Percentiles rank a stretch among this genome's conserved stretches.
Conservation (phyloP, 805 yeast species). For the Lachancea meyersii region DNA sequence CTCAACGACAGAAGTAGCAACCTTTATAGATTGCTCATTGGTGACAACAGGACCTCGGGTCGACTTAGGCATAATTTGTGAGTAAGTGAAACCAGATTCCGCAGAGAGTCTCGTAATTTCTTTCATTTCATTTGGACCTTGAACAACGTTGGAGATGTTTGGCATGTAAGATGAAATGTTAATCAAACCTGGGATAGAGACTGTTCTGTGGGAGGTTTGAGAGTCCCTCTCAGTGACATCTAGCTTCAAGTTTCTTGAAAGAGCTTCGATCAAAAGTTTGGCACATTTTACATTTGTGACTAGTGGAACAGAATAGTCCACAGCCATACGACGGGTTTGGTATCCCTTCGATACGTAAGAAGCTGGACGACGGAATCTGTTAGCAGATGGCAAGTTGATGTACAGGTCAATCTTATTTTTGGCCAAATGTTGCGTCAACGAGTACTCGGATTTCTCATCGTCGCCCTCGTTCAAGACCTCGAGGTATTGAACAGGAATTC, state of each 20-base stretch:
- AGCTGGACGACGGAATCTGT: slow-evolving; percentile 98
- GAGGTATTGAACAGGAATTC: slow-evolving; percentile 87
- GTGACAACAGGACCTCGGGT: slow-evolving; percentile 52
- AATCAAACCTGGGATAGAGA: slow-evolving; percentile 79
- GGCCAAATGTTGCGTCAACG: slow-evolving; percentile 92
- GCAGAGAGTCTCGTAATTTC: slow-evolving; percentile 63
- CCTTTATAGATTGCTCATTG: slow-evolving; percentile 58
- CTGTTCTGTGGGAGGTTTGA: slow-evolving; percentile 82
- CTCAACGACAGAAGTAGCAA: slow-evolving; percentile 48
- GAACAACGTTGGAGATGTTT: slow-evolving; percentile 41
- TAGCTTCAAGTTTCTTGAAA: slow-evolving; percentile 59
- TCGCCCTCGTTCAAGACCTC: slow-evolving; percentile 69
- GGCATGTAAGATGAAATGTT: slow-evolving; percentile 79
- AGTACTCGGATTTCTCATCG: slow-evolving; percentile 82
- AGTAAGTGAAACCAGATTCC: slow-evolving; percentile 83
- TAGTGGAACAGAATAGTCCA: slow-evolving; percentile 94
- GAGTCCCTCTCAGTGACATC: slow-evolving; percentile 75
- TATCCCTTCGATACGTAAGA: slow-evolving; percentile 96
- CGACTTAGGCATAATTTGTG: slow-evolving; percentile 71
- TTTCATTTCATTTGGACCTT: slow-evolving; percentile 53
- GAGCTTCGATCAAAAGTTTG: slow-evolving; percentile 90
- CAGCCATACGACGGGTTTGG: slow-evolving; percentile 99
- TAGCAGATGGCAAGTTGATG: slow-evolving; percentile 93
- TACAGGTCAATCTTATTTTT: slow-evolving; percentile 93
- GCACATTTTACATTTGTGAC: slow-evolving; percentile 98